phyloP scores from a whole-genome alignment of 495 filamentous ascomycete genomes.

The Talaromyces liani region DNA sequence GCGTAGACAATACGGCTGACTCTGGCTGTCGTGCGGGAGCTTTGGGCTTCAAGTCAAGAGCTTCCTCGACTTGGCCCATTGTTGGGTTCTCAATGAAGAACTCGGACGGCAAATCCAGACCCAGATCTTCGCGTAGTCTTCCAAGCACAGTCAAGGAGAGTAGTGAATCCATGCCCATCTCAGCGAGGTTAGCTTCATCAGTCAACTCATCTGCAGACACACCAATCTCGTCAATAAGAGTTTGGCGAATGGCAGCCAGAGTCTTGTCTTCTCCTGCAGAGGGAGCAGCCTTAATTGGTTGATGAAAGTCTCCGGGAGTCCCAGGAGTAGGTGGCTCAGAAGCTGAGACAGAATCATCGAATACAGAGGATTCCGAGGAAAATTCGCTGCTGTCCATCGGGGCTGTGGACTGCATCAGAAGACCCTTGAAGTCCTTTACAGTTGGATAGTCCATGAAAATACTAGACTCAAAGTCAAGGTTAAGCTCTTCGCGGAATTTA shows the following conservation, averaged over 20 bases:
- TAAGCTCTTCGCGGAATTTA: conserved; percentile 28
- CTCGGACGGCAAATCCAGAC: conserved; percentile 42
- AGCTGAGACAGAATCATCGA: conserved; percentile 1
- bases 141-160: conserved; percentile 43
- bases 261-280: neutral
- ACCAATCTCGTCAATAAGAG: conserved; percentile 62
- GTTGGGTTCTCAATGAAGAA: conserved; percentile 56
- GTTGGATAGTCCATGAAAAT: conserved; percentile 45
- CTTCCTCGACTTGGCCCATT: conserved; percentile 45
- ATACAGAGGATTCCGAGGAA: conserved; percentile 4
- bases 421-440: conserved; percentile 42
- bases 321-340: conserved; percentile 2
- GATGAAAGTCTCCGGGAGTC: neutral
- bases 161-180: conserved; percentile 48
- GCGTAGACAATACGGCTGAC: conserved; percentile 12
- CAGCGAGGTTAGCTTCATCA: conserved; percentile 31
- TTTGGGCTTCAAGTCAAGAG: conserved; percentile 34
- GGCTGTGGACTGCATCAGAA: conserved; percentile 2
- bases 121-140: conserved; percentile 47
- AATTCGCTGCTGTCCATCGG: conserved; percentile 1
- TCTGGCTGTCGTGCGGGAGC: conserved; percentile 12
- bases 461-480: conserved; percentile 29
- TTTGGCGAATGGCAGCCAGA: conserved; percentile 40
- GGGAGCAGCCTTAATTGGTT: neutral
- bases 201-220: conserved; percentile 56